phyloP scores from a whole-genome alignment of 495 filamentous ascomycete species.

The Lepidopterella palustris region DNA sequence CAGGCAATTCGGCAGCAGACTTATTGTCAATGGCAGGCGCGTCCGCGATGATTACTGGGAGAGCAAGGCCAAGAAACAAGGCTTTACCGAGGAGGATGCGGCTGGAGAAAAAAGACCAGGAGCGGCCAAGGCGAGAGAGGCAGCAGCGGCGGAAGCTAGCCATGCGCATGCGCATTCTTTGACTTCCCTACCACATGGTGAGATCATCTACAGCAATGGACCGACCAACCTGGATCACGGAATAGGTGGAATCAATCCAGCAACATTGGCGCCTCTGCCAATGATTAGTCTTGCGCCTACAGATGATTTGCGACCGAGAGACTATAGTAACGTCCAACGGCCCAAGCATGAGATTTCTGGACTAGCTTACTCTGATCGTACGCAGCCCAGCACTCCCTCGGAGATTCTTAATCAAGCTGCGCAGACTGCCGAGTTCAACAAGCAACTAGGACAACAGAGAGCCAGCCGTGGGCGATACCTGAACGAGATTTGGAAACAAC shows the following conservation, averaged over 20 bases:
- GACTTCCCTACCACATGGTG: conserved; percentile 53
- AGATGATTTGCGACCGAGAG: conserved; percentile 69
- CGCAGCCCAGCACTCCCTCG: conserved; percentile 66
- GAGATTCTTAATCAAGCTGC: conserved; percentile 84
- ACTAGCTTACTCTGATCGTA: conserved; percentile 80
- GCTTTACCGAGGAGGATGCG: conserved; percentile 94
- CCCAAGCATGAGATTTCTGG: conserved; percentile 86
- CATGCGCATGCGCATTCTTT: conserved; percentile 45
- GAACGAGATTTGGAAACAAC: conserved; percentile 68
- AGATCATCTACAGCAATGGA: conserved; percentile 77
- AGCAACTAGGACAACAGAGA: conserved; percentile 66
- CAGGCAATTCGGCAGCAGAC: conserved; percentile 92
- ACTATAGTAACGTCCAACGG: conserved; percentile 77
- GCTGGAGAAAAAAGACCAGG: conserved; percentile 96
- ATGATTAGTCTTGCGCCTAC: conserved; percentile 78
- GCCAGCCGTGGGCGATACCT: conserved; percentile 67
- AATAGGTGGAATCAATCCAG: conserved; percentile 33
- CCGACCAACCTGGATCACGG: conserved; percentile 40
- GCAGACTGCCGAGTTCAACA: conserved; percentile 87
- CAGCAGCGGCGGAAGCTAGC: conserved; percentile 54
- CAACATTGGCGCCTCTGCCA: conserved; percentile 63
- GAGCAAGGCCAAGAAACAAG: conserved; percentile 90
- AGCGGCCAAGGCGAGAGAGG: conserved; percentile 79
- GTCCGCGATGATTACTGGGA: conserved; percentile 99
- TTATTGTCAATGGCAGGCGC: conserved; percentile 81